Evolutionary conservation across 2,329 filamentous ascomycete genomes (phyloP).

Genomic region (Trichoderma citrinoviride): DNA sequence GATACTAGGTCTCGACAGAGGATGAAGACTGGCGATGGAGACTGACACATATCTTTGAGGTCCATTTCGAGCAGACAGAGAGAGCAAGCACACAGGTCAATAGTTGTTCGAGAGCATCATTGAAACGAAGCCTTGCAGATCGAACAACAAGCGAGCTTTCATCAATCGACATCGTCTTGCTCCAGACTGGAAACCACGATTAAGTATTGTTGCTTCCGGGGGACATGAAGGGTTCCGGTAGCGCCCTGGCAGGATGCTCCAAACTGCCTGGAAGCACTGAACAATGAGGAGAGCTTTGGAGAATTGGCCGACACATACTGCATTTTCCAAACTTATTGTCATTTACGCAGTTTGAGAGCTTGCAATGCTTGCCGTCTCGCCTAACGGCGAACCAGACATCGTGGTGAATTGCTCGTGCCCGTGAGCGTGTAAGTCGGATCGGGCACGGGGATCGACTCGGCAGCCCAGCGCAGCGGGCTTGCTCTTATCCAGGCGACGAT

Average conservation of each 20-base stretch:
- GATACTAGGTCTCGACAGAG: too few relatives aligned
- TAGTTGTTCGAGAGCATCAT: too few relatives aligned
- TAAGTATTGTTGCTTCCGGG: conserved; percentile 18
- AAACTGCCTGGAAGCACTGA: neutral
- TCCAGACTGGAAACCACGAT: conserved; percentile 23
- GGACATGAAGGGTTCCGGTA: conserved; percentile 1
- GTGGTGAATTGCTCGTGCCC: conserved; percentile 12
- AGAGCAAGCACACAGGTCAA: too few relatives aligned
- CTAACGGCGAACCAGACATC: neutral
- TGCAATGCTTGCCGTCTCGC: neutral
- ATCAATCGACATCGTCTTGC: conserved; percentile 28
- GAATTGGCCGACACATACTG: neutral
- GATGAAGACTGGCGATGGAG: too few relatives aligned
- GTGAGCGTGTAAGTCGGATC: neutral
- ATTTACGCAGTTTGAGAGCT: neutral
- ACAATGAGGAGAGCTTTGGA: conserved; percentile 2
- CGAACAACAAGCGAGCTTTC: conserved; percentile 1
- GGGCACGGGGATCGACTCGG: neutral
- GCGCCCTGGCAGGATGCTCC: conserved; percentile 6
- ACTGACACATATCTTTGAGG: too few relatives aligned
- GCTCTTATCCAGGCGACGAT: neutral
- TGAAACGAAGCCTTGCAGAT: neutral
- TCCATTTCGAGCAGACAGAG: too few relatives aligned
- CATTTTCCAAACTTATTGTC: neutral
- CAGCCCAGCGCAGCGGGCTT: neutral